These are phyloP conservation scores for Linnemannia zychae DNA, from an alignment of 192 early-diverging fungal genomes.

Conservation along the genomic window DNA sequence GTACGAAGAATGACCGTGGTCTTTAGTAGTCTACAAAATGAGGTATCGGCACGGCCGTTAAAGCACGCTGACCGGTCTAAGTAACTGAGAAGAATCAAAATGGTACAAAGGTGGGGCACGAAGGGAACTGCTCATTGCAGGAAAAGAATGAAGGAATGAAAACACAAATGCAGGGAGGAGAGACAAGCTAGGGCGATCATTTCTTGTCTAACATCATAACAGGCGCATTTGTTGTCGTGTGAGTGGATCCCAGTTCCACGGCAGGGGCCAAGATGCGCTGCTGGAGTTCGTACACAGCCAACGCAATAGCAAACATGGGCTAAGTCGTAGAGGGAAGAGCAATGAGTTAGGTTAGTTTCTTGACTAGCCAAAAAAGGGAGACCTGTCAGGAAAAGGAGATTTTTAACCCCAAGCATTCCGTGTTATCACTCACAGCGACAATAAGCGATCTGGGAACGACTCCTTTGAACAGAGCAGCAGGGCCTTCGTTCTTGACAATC, in stretches of 20 bases:
- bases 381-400: not conserved
- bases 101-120: constrained; percentile 2
- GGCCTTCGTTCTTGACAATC: constrained; percentile 65
- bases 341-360: not conserved
- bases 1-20: not conserved
- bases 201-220: constrained; percentile 46
- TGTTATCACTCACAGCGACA: constrained; percentile 56
- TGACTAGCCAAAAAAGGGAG: not conserved
- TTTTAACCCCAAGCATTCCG: no score
- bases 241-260: constrained; percentile 17
- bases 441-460: constrained; percentile 67
- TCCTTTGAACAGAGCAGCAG: constrained; percentile 67
- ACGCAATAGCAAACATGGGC: constrained; percentile 72
- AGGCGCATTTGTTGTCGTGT: constrained; percentile 10
- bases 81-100: constrained; percentile 16
- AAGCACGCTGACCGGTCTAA: not conserved
- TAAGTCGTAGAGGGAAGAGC: not conserved
- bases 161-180: not conserved
- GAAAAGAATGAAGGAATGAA: not conserved
- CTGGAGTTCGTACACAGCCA: constrained; percentile 79
- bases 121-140: not conserved
- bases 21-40: constrained; percentile 25
- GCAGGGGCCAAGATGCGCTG: constrained; percentile 59
- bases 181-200: not conserved
- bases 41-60: not conserved